Conservation (phyloP, 129 eudicot genomes). For the Smallanthus sonchifolius region DNA sequence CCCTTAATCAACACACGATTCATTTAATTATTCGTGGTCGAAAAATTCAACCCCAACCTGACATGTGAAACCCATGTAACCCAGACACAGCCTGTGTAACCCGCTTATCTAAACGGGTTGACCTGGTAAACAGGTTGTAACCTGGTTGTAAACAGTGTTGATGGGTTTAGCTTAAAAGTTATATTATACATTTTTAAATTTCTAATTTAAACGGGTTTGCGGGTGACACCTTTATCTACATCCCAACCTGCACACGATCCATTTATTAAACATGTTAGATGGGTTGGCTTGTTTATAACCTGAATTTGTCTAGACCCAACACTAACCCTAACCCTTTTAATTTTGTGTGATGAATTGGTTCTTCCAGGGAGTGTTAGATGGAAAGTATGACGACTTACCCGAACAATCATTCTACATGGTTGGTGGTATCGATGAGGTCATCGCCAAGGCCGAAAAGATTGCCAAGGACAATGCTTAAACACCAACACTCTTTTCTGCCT, state of each 20-base stretch:
- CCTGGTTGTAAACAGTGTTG: not conserved
- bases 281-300: not conserved
- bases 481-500: not conserved
- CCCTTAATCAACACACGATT: not conserved
- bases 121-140: not conserved
- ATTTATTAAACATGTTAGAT: not conserved
- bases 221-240: not conserved
- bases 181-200: not conserved
- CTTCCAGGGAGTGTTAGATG: conserved; percentile 39
- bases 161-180: not conserved
- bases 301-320: not conserved
- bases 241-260: not conserved
- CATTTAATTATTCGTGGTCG: too few relatives aligned
- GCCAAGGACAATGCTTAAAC: conserved; percentile 40
- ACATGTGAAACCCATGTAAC: not conserved
- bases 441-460: conserved; percentile 47
- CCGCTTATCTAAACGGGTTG: not conserved
- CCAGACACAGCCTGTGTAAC: not conserved
- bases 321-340: not conserved
- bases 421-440: conserved; percentile 49
- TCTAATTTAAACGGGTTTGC: not conserved
- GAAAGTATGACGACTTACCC: conserved; percentile 36
- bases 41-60: not conserved
- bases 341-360: not conserved
- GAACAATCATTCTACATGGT: conserved; percentile 45